Percentiles rank a stretch among this genome's conserved stretches.
Conservation (phyloP, 192 early-diverging fungal genomes). For the Neocallimastix lanati region DNA sequence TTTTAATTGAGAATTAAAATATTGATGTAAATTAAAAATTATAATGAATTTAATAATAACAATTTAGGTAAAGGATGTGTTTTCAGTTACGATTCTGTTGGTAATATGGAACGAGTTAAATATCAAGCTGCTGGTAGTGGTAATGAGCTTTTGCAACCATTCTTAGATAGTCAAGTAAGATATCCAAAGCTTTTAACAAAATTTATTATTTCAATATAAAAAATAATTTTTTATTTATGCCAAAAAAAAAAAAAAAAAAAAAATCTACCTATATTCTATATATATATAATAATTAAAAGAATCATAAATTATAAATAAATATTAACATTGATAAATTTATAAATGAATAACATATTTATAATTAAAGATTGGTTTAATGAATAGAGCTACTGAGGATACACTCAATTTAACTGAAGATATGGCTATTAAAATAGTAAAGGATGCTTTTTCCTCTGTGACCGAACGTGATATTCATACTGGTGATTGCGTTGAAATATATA, state of each 20-base stretch:
- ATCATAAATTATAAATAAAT: constrained; percentile 35
- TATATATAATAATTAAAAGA: too few species aligned
- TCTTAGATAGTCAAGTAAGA: constrained; percentile 80
- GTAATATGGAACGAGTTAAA: constrained; percentile 61
- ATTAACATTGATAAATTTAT: too few species aligned
- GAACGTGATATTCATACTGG: constrained; percentile 99
- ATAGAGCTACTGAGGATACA: constrained; percentile 11
- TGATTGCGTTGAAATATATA: constrained; percentile 81
- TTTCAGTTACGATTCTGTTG: constrained; percentile 83
- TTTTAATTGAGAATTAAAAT: too few species aligned
- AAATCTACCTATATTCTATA: too few species aligned
- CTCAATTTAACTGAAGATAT: constrained; percentile 13
- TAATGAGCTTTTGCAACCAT: constrained; percentile 82
- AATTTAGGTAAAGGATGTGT: constrained; percentile 62
- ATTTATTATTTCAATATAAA: too few species aligned
- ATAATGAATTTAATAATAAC: too few species aligned
- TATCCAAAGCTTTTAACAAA: too few species aligned
- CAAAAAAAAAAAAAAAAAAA: too few species aligned
- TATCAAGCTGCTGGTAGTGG: constrained; percentile 69
- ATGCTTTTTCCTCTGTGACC: constrained; percentile 87
- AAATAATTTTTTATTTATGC: too few species aligned
- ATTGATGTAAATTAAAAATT: too few species aligned
- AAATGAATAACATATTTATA: too few species aligned
- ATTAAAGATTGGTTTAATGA: constrained; percentile 4
- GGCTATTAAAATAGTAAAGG: constrained; percentile 67